These are phyloP conservation scores for Yarrowia bubula DNA, from an alignment of 805 yeast genomes.

Conservation along the genomic window DNA sequence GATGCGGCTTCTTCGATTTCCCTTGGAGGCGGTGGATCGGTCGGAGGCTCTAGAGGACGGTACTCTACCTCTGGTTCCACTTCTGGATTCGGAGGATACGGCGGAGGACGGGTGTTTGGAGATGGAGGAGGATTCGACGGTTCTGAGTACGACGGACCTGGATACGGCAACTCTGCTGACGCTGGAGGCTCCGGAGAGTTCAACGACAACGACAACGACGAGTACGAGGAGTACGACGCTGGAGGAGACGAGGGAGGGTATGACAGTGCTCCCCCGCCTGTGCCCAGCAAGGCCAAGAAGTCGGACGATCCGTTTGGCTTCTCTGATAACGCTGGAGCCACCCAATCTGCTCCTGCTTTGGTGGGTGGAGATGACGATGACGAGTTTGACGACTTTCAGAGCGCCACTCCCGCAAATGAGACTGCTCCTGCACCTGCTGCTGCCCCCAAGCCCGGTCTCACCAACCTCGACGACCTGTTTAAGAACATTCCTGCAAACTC, in stretches of 20 bases:
- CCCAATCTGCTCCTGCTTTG: not conserved
- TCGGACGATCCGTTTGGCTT: constrained; percentile 32
- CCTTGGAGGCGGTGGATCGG: constrained; percentile 20
- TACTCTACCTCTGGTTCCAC: constrained; percentile 27
- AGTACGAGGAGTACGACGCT: constrained; percentile 43
- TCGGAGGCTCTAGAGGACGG: constrained; percentile 22
- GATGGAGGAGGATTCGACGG: constrained; percentile 45
- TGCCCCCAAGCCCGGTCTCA: constrained; percentile 7
- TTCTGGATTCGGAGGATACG: constrained; percentile 35
- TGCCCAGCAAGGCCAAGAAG: constrained; percentile 23
- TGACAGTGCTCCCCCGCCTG: constrained; percentile 21
- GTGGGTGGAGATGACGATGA: constrained; percentile 48
- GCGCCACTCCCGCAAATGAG: constrained; percentile 48
- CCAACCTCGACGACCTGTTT: constrained; percentile 33
- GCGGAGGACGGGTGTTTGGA: constrained; percentile 42
- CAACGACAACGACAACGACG: constrained; percentile 36
- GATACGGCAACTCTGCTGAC: constrained; percentile 30
- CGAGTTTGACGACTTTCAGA: constrained; percentile 64
- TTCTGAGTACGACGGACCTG: constrained; percentile 38
- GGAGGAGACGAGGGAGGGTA: constrained; percentile 21
- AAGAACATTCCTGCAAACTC: constrained; percentile 28
- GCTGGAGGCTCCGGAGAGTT: constrained; percentile 10
- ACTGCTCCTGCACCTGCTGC: constrained; percentile 27
- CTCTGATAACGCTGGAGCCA: too few relatives aligned
- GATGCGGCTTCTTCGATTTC: constrained; percentile 34